Base-by-base conservation (phyloP, 1,284 basidiomycete species). In the Cutaneotrichosporon cutaneum region DNA sequence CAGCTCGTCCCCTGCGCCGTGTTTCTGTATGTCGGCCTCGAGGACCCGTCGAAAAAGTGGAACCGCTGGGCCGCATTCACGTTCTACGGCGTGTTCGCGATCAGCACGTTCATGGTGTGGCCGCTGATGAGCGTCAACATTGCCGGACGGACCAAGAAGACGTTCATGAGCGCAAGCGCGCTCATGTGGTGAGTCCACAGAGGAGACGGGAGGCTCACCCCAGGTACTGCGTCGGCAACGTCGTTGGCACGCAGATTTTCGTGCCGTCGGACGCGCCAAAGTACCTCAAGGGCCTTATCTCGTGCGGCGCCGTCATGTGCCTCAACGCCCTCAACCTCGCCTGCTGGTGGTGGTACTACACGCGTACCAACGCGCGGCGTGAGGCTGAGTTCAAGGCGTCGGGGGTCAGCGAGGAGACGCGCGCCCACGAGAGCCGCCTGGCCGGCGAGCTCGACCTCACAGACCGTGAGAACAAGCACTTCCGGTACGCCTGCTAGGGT, bases 61-160 rank as follows among this genome's bases (percentile, higher is more conserved):
- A 54, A 63, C 18, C 60, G 60, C 18, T 73, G 71, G 71, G 64
- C 55, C 5, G 54, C 51, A 24, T 72, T 69, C 60, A 57, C 65
- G 16, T 68, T 70, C 58, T 48, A 45, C 62, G 60, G 47, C 53
- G 18, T 62, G 16, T 66, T 65, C 55, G 59, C 65, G 5, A 56
- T 66, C 48, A 42, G 68, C 10, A 68, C 69, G 3, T 73, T 74
- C 63, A 51, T 70, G n/a, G 51, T 55, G 24, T 73, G 72, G 73
- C 64, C 73, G 1, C 66, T 74, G 35, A 64, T 74, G 57, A 57
- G 64, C 9, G 45, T 69, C 60, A 74, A 74, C 56, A 63, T 67
- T 35, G 72, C 70, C 35, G 72, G 72, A 5, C 62, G 72, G 30
- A 73, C 70, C 50, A 73, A 73, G 65, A 73, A 73, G 64, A 62